A percentile compares a stretch with the other conserved stretches of the same genome.
Conservation (phyloP, 768 basidiomycete genomes). For the Phanerochaete carnosa region DNA sequence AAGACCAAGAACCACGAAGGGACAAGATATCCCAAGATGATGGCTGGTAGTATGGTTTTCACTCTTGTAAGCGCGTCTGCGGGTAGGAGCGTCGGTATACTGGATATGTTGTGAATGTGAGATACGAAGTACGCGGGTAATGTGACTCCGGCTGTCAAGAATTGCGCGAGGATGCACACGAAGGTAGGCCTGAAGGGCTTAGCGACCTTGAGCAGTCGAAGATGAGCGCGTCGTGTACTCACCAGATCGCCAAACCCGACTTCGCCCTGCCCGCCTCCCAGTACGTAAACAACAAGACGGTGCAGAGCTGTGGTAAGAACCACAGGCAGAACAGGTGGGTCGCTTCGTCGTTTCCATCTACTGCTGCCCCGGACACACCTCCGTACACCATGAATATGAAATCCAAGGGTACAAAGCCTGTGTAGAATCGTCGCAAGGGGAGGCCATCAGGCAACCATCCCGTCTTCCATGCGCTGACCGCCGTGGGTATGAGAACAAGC, state of each 20-base stretch:
- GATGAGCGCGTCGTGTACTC: not conserved
- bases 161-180: slow-evolving; percentile 10
- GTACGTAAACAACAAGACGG: slow-evolving; percentile 10
- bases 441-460: slow-evolving; percentile 12
- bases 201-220: not conserved
- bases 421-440: slow-evolving; percentile 5
- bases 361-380: slow-evolving; percentile 9
- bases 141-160: slow-evolving; percentile 9
- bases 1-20: slow-evolving; percentile 8
- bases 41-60: slow-evolving; percentile 1
- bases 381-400: slow-evolving; percentile 6
- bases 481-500: slow-evolving; percentile 2
- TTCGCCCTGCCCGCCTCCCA: slow-evolving; percentile 12
- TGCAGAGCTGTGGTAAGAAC: slow-evolving; percentile 14
- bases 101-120: slow-evolving; percentile 1
- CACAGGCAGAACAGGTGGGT: slow-evolving; percentile 13
- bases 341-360: slow-evolving; percentile 13
- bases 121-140: slow-evolving; percentile 8
- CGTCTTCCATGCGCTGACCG: not conserved
- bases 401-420: slow-evolving; percentile 5
- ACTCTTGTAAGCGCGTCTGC: slow-evolving; percentile 1
- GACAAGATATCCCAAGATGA: slow-evolving; percentile 5
- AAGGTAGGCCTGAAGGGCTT: not conserved
- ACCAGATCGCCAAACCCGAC: not conserved
- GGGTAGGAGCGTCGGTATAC: not conserved